These are phyloP conservation scores for Populus davidiana DNA, from an alignment of 345 rosid genomes.

Conservation along the genomic window DNA sequence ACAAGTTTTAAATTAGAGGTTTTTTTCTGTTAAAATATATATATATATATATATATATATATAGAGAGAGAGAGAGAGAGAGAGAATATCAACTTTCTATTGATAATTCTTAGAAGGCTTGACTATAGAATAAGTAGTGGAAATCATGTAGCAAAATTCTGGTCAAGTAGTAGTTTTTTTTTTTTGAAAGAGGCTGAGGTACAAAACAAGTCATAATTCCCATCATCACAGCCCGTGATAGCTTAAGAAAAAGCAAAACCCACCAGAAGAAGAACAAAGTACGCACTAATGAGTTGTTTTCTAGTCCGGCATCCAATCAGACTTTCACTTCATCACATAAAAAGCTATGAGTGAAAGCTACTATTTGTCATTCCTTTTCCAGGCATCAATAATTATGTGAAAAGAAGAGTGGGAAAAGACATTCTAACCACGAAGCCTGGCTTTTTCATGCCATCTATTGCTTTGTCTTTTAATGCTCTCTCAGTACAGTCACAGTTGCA, in stretches of 20 bases:
- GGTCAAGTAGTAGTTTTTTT: too few relatives aligned
- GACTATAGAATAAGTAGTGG: background rate
- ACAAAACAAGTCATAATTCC: background rate
- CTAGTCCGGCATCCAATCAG: background rate
- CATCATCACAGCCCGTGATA: background rate
- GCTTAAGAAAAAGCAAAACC: background rate
- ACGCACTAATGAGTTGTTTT: background rate
- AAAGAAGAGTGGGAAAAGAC: slow-evolving; percentile 17
- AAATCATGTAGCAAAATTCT: background rate
- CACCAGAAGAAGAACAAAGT: background rate
- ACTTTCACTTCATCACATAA: background rate
- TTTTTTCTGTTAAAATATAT: too few relatives aligned
- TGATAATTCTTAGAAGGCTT: too few relatives aligned
- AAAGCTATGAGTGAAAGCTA: background rate
- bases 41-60: too few relatives aligned
- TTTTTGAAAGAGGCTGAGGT: too few relatives aligned
- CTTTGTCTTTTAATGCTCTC: background rate
- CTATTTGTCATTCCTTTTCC: background rate
- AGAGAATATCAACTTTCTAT: too few relatives aligned
- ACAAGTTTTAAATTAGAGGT: too few relatives aligned
- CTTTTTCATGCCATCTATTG: background rate
- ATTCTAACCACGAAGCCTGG: background rate
- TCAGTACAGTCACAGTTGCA: background rate
- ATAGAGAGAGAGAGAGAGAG: too few relatives aligned
- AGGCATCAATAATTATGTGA: slow-evolving; percentile 11